A percentile compares a stretch with the other conserved stretches of the same genome.
Conservation (phyloP, 495 filamentous ascomycete genomes). For the Jackrogersella multiformis region DNA sequence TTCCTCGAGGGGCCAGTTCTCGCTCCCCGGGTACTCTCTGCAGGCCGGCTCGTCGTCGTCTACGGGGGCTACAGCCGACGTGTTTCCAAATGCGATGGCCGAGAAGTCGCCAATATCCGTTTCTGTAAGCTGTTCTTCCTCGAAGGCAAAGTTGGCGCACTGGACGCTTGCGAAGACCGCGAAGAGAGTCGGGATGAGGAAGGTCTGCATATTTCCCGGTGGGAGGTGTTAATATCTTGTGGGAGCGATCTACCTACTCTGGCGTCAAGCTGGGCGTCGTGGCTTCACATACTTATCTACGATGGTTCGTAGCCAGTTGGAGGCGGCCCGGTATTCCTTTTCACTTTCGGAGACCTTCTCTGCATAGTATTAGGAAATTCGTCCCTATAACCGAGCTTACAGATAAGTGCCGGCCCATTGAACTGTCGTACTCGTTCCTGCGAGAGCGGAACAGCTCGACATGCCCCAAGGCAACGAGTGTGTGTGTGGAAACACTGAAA, state of each 20-base stretch:
- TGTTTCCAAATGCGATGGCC: constrained; percentile 46
- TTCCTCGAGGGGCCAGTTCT: constrained; percentile 54
- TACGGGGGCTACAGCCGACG: constrained; percentile 5
- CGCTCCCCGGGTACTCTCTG: constrained; percentile 60
- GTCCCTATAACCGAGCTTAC: neutral
- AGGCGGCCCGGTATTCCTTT: constrained; percentile 3
- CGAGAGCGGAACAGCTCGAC: neutral
- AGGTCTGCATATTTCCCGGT: constrained; percentile 12
- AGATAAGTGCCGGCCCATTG: constrained; percentile 8
- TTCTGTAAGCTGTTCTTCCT: constrained; percentile 47
- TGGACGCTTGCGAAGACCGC: constrained; percentile 8
- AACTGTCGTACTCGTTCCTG: constrained; percentile 3
- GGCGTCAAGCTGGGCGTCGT: neutral
- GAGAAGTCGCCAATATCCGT: constrained; percentile 44
- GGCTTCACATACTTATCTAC: constrained; percentile 13
- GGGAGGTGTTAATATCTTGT: neutral
- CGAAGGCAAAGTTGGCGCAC: constrained; percentile 49
- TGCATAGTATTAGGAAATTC: neutral
- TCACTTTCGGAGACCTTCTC: neutral
- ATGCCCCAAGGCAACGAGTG: neutral
- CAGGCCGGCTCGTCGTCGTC: constrained; percentile 45
- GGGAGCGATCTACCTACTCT: neutral
- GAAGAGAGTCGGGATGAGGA: constrained; percentile 11
- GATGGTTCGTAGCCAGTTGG: neutral
- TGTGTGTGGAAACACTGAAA: neutral